Evolutionary conservation across 768 basidiomycete species (phyloP).

Genomic region (Scleroderma bovista): DNA sequence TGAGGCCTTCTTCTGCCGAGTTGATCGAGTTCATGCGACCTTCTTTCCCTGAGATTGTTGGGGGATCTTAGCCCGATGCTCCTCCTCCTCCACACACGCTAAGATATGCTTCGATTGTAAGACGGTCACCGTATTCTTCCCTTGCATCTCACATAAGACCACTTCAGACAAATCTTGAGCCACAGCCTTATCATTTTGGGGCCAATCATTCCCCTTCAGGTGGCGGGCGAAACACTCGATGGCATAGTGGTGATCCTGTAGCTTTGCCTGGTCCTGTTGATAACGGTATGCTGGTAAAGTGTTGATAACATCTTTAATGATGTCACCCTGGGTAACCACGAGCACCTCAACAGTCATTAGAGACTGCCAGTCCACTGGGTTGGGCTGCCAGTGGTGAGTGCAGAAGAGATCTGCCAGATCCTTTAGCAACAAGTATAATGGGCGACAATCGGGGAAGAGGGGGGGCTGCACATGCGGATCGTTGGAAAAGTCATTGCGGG

Average conservation of each 20-base stretch:
- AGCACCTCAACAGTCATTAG: too few relatives aligned
- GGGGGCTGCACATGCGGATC: too few relatives aligned
- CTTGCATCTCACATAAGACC: too few relatives aligned
- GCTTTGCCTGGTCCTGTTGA: not conserved
- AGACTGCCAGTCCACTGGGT: too few relatives aligned
- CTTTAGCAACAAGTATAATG: not conserved
- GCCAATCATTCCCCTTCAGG: not conserved
- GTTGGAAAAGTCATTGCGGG: not conserved
- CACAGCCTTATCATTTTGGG: not conserved
- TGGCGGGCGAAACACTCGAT: not conserved
- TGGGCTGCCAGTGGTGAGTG: not conserved
- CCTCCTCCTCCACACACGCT: not conserved
- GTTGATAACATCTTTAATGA: too few relatives aligned
- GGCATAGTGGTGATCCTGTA: not conserved
- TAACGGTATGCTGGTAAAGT: not conserved
- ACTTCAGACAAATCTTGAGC: not conserved
- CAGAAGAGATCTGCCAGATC: not conserved
- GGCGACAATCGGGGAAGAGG: too few relatives aligned
- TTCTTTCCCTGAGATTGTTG: too few relatives aligned
- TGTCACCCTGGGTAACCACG: too few relatives aligned
- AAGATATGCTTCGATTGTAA: not conserved
- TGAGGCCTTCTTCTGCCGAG: too few relatives aligned
- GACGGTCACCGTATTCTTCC: too few relatives aligned
- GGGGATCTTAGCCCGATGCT: too few relatives aligned
- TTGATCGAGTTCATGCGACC: too few relatives aligned